These are phyloP conservation scores for Carallia brachiata DNA, from an alignment of 345 rosid species.

Conservation along the genomic window DNA sequence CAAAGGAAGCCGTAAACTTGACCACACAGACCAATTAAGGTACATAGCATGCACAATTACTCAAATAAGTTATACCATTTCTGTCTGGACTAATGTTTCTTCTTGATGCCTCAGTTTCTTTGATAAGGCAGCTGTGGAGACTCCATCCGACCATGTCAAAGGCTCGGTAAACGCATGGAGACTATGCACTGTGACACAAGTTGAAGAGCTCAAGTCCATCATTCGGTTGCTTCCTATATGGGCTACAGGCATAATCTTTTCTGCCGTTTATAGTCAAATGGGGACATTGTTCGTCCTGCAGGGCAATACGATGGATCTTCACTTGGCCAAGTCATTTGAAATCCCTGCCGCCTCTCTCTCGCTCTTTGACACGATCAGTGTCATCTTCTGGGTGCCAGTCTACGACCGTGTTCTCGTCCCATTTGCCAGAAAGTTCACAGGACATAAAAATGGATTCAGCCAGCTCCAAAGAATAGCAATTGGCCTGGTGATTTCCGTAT, in stretches of 20 bases:
- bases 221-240: slow-evolving; percentile 40
- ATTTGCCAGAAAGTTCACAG: slow-evolving; percentile 29
- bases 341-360: slow-evolving; percentile 41
- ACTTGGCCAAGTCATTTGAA: slow-evolving; percentile 24
- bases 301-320: slow-evolving; percentile 35
- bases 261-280: slow-evolving; percentile 39
- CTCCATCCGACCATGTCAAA: slow-evolving; percentile 20
- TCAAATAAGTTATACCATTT: not conserved
- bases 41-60: not conserved
- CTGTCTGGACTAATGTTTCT: not conserved
- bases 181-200: slow-evolving; percentile 46
- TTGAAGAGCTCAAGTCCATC: slow-evolving; percentile 44
- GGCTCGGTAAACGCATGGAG: slow-evolving; percentile 31
- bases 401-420: slow-evolving; percentile 39
- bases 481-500: slow-evolving; percentile 40
- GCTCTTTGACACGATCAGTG: slow-evolving; percentile 38
- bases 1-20: slow-evolving; percentile 48
- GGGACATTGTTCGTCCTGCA: slow-evolving; percentile 38
- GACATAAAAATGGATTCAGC: slow-evolving; percentile 29
- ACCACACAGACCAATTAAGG: slow-evolving; percentile 37
- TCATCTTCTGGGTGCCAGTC: slow-evolving; percentile 41
- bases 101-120: slow-evolving; percentile 29
- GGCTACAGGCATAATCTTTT: slow-evolving; percentile 38
- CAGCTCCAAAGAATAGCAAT: slow-evolving; percentile 46
- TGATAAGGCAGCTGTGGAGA: slow-evolving; percentile 43